A percentile compares a stretch with the other conserved stretches of the same genome.
These are phyloP conservation scores for Verticillium alfalfae DNA, from an alignment of 2,329 filamentous ascomycete genomes.

Conservation along the genomic window DNA sequence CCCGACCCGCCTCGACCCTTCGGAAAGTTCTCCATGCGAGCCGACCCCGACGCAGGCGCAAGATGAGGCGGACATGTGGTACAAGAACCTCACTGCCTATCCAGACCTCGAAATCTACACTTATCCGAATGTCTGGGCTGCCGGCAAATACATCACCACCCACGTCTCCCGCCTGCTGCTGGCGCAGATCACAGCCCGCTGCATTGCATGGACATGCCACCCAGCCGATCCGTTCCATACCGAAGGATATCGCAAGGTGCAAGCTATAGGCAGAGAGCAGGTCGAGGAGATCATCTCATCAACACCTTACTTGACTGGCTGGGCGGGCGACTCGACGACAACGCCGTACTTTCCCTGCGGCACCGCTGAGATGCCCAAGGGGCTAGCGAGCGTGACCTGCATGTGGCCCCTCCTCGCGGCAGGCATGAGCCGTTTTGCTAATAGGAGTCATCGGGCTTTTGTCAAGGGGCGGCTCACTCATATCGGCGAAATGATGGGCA, in stretches of 20 bases:
- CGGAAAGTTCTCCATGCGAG: neutral
- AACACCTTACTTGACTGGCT: constrained; percentile 15
- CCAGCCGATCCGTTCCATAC: constrained; percentile 14
- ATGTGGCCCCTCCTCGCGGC: constrained; percentile 16
- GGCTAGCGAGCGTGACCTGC: constrained; percentile 13
- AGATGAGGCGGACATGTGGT: neutral
- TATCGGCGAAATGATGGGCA: constrained; percentile 16
- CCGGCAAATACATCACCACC: constrained; percentile 16
- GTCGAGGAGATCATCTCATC: constrained; percentile 14
- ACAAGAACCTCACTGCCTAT: constrained; percentile 10
- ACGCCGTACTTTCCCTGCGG: constrained; percentile 17
- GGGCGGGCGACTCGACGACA: constrained; percentile 14
- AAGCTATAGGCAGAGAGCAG: constrained; percentile 12
- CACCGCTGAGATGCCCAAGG: constrained; percentile 16
- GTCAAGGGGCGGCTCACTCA: constrained; percentile 11
- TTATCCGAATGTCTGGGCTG: constrained; percentile 16
- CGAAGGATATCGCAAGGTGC: constrained; percentile 13
- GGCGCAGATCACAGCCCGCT: constrained; percentile 13
- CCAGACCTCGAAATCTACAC: constrained; percentile 11
- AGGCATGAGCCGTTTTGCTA: constrained; percentile 14
- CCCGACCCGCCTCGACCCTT: neutral
- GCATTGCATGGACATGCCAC: constrained; percentile 15
- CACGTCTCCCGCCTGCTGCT: constrained; percentile 15
- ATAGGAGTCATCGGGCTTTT: constrained; percentile 11
- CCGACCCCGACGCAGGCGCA: neutral